Conservation (phyloP, 371 early-diverging fungal genomes). For the Mortierella sp. region DNA sequence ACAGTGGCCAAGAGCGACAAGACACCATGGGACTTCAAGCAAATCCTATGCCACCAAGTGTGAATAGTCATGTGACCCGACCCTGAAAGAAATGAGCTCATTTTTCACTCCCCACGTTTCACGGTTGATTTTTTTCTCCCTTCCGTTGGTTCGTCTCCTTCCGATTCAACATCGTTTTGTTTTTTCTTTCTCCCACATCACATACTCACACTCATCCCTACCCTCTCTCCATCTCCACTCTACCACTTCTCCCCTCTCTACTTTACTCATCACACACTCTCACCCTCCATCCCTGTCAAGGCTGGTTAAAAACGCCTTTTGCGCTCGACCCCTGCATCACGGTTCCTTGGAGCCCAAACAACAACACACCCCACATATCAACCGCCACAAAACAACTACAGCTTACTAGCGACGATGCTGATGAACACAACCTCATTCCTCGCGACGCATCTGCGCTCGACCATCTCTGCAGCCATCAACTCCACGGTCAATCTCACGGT, state of each 20-base stretch:
- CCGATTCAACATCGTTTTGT: neutral
- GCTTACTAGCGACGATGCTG: slow-evolving; percentile 24
- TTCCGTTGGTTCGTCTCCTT: neutral
- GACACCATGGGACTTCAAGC: no score
- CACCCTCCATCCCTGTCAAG: slow-evolving; percentile 2
- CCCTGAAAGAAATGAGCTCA: neutral
- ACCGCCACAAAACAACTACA: neutral
- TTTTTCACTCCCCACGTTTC: neutral
- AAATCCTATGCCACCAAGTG: no score
- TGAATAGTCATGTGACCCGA: neutral
- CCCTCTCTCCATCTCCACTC: neutral
- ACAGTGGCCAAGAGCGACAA: no score
- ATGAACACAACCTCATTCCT: slow-evolving; percentile 56
- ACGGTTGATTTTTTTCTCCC: neutral
- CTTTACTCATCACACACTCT: neutral
- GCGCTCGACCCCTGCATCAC: neutral
- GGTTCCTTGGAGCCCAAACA: slow-evolving; percentile 4
- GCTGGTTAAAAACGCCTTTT: neutral
- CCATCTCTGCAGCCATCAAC: slow-evolving; percentile 44
- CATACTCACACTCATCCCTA: neutral
- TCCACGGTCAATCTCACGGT: slow-evolving; percentile 28
- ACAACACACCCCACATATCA: neutral
- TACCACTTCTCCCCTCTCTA: neutral
- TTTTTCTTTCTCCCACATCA: no score
- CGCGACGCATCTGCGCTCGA: slow-evolving; percentile 39